phyloP scores from a whole-genome alignment of 495 filamentous ascomycete species.

The Astrocystis sublimbata region DNA sequence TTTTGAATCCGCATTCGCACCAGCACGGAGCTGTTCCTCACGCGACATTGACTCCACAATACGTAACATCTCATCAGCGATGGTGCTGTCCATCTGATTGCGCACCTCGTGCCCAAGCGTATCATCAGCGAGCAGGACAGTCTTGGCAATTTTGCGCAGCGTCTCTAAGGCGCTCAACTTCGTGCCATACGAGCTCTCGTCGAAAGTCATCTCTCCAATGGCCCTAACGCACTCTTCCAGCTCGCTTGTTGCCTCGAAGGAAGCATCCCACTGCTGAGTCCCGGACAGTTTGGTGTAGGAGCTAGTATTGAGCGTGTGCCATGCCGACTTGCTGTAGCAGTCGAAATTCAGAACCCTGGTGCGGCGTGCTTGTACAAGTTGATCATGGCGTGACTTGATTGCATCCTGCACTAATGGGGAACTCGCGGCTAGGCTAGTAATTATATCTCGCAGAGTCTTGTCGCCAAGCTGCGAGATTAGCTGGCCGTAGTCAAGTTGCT shows the following conservation, averaged over 20 bases:
- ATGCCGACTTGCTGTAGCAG: conserved; percentile 5
- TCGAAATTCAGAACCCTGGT: neutral
- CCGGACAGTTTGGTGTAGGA: neutral
- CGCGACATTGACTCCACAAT: neutral
- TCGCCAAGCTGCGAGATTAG: neutral
- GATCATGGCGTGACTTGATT: neutral
- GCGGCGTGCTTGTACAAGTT: neutral
- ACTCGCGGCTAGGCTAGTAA: neutral
- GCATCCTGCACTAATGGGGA: neutral
- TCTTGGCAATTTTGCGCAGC: conserved; percentile 16
- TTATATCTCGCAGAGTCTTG: neutral
- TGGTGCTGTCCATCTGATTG: neutral
- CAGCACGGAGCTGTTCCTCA: neutral
- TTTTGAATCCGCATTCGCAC: neutral
- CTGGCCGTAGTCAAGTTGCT: neutral
- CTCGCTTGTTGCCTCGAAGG: neutral
- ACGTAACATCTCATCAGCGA: neutral
- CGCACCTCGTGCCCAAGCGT: neutral
- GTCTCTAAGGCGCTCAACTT: conserved; percentile 19
- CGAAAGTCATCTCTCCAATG: neutral
- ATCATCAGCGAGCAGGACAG: conserved; percentile 4
- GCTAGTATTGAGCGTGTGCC: conserved; percentile 13
- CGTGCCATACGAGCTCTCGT: conserved; percentile 14
- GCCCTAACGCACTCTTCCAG: neutral
- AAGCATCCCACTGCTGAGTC: conserved; percentile 3